These are phyloP conservation scores for Ogataea angusta DNA, from an alignment of 805 yeast genomes.

Conservation along the genomic window DNA sequence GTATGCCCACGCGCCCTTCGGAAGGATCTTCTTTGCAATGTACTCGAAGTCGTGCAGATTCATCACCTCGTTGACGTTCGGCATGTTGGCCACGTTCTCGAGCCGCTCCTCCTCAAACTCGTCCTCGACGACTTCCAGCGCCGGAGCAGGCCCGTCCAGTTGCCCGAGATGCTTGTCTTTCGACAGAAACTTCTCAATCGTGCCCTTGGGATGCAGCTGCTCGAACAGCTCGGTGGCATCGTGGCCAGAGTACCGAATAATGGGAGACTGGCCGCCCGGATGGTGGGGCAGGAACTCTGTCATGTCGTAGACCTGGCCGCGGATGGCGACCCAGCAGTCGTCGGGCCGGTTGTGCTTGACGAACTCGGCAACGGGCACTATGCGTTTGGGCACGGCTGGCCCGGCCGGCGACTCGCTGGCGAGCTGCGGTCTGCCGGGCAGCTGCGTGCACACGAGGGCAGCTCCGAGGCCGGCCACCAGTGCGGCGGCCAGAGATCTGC, in stretches of 20 bases:
- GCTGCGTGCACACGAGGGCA: neutral
- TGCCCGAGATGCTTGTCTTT: conserved; percentile 59
- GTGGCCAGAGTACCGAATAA: conserved; percentile 46
- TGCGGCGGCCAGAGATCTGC: neutral
- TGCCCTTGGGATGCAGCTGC: conserved; percentile 90
- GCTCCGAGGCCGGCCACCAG: neutral
- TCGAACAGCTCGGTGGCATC: conserved; percentile 69
- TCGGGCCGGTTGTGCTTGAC: conserved; percentile 51
- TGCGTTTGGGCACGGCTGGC: neutral
- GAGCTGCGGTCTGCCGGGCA: neutral
- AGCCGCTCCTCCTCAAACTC: conserved; percentile 43
- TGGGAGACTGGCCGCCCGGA: conserved; percentile 51
- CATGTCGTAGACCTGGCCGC: conserved; percentile 75
- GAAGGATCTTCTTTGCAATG: conserved; percentile 75
- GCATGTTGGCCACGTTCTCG: conserved; percentile 48
- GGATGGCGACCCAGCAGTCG: conserved; percentile 83
- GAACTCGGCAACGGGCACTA: conserved; percentile 38
- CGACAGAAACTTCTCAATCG: conserved; percentile 60
- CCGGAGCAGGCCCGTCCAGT: conserved; percentile 34
- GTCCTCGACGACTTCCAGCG: conserved; percentile 33
- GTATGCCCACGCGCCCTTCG: conserved; percentile 86
- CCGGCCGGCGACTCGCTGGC: neutral
- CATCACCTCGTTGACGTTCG: conserved; percentile 65
- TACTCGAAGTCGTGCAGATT: conserved; percentile 85
- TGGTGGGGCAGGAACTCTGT: conserved; percentile 49